These are phyloP conservation scores for Yamadazyma phyllophila DNA, from an alignment of 805 yeast genomes.

Conservation along the genomic window DNA sequence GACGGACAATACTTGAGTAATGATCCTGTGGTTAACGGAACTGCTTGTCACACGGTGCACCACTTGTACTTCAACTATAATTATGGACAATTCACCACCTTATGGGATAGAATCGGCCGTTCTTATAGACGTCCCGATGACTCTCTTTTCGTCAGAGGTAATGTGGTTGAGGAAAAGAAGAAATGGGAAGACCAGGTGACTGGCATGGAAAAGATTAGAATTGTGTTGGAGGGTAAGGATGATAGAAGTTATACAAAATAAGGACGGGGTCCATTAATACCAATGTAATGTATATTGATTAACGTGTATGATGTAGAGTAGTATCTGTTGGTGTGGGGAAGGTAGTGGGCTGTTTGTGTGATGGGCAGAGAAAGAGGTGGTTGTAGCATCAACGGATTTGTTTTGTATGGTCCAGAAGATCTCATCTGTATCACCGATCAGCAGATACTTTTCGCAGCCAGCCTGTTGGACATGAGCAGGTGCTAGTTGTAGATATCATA, in stretches of 20 bases:
- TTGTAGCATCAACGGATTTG: too few relatives aligned
- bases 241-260: slow-evolving; percentile 61
- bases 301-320: not conserved
- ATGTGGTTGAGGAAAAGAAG: slow-evolving; percentile 53
- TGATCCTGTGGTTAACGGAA: slow-evolving; percentile 93
- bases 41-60: slow-evolving; percentile 97
- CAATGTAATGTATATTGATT: not conserved
- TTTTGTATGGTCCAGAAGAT: too few relatives aligned
- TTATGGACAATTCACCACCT: slow-evolving; percentile 96
- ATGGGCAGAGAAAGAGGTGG: too few relatives aligned
- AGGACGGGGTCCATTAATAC: not conserved
- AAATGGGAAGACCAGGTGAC: slow-evolving; percentile 70
- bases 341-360: too few relatives aligned
- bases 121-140: slow-evolving; percentile 91
- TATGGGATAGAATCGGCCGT: slow-evolving; percentile 96
- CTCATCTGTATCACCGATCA: too few relatives aligned
- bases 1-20: slow-evolving; percentile 95
- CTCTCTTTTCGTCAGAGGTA: slow-evolving; percentile 57
- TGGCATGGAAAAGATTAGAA: slow-evolving; percentile 77
- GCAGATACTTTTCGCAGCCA: too few relatives aligned
- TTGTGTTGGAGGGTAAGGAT: slow-evolving; percentile 73
- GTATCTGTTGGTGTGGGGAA: too few relatives aligned
- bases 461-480: too few relatives aligned
- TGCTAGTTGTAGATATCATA: too few relatives aligned
- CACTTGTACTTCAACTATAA: slow-evolving; percentile 96